Conservation (phyloP, 1,284 basidiomycete species). For the Tylopilus sp. region DNA sequence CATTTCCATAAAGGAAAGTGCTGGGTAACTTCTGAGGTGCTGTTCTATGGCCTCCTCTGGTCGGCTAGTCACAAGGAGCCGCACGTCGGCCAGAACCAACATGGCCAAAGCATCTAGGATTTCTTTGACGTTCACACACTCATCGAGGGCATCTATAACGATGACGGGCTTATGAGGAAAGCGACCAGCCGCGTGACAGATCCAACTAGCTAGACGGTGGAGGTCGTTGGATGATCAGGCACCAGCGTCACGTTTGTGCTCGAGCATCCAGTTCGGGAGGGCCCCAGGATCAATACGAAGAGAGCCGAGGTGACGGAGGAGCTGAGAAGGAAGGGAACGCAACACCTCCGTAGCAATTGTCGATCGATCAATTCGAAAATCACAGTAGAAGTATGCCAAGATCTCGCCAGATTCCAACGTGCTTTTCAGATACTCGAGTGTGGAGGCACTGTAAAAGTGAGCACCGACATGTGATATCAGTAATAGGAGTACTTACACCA, state of each 20-base stretch:
- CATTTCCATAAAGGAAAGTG: not conserved
- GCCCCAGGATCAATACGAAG: not conserved
- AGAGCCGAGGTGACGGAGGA: not conserved
- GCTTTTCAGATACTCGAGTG: not conserved
- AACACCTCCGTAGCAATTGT: not conserved
- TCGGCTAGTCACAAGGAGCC: slow-evolving; percentile 6
- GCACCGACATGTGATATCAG: no score
- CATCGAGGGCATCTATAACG: slow-evolving; percentile 4
- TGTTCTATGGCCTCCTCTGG: not conserved
- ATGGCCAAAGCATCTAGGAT: not conserved
- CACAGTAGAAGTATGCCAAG: slow-evolving; percentile 6
- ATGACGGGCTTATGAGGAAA: not conserved
- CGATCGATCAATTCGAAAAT: not conserved
- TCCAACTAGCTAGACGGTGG: not conserved
- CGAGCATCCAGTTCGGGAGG: slow-evolving; percentile 1
- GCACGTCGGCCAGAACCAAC: not conserved
- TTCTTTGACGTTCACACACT: not conserved
- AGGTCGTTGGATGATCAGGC: not conserved
- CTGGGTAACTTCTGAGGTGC: not conserved
- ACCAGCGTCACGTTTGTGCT: not conserved
- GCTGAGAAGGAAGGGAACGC: slow-evolving; percentile 1
- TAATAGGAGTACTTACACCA: not conserved
- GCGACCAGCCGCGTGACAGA: not conserved
- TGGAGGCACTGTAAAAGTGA: slow-evolving; percentile 1
- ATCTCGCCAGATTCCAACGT: not conserved